phyloP scores from a whole-genome alignment of 1,284 basidiomycete genomes.

The Irpex lacteus region DNA sequence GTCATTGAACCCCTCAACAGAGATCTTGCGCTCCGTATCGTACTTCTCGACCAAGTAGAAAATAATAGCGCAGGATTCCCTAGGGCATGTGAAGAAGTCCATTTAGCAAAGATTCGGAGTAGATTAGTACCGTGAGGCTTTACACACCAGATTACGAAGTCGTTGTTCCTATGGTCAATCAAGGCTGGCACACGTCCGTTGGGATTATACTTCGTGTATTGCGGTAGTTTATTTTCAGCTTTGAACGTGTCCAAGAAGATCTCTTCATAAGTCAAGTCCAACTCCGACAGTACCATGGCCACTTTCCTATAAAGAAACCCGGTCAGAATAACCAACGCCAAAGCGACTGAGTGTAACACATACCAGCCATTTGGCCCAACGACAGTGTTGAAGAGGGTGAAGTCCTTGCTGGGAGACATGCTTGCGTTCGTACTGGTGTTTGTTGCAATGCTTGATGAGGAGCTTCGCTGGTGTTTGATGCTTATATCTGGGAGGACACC shows the following conservation, averaged over 20 bases:
- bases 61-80: slow-evolving; percentile 64
- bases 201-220: slow-evolving; percentile 21
- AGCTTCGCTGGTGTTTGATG: not conserved
- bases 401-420: slow-evolving; percentile 24
- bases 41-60: slow-evolving; percentile 64
- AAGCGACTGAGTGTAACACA: not conserved
- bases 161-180: slow-evolving; percentile 28
- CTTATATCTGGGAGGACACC: not conserved
- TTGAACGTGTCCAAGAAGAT: slow-evolving; percentile 21
- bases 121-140: not conserved
- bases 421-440: not conserved
- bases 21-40: slow-evolving; percentile 55
- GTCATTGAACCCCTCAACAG: slow-evolving; percentile 38
- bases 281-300: slow-evolving; percentile 22
- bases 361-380: slow-evolving; percentile 23
- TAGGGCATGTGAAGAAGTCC: not conserved
- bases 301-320: slow-evolving; percentile 16
- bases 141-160: slow-evolving; percentile 19
- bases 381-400: slow-evolving; percentile 27
- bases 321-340: not conserved
- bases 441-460: not conserved
- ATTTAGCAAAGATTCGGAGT: not conserved
- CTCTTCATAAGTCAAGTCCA: slow-evolving; percentile 24
- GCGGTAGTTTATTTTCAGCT: slow-evolving; percentile 21
- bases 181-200: slow-evolving; percentile 29